These are phyloP conservation scores for Trametes sanguinea DNA, from an alignment of 768 basidiomycete species.

Conservation along the genomic window DNA sequence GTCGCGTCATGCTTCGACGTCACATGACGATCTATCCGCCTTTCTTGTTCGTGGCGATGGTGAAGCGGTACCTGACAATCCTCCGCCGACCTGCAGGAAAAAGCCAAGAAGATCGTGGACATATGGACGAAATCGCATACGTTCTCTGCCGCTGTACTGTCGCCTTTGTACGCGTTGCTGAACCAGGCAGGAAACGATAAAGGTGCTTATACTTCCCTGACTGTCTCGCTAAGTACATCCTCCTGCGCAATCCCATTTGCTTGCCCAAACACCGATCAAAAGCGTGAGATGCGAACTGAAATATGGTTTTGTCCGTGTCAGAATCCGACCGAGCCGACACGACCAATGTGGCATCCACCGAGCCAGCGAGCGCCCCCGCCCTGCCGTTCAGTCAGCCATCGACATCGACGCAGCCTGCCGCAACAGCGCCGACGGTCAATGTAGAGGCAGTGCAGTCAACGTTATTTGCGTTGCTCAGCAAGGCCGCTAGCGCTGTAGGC, in stretches of 20 bases:
- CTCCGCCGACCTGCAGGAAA: constrained; percentile 69
- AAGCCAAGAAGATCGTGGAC: constrained; percentile 94
- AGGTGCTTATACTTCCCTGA: constrained; percentile 81
- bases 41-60: constrained; percentile 25
- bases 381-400: constrained; percentile 21
- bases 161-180: constrained; percentile 70
- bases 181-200: constrained; percentile 57
- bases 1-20: constrained; percentile 9
- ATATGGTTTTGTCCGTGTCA: constrained; percentile 62
- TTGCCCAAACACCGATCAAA: constrained; percentile 47
- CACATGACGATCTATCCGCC: constrained; percentile 29
- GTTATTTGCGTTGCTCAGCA: constrained; percentile 67
- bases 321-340: constrained; percentile 39
- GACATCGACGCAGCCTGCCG: constrained; percentile 28
- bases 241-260: constrained; percentile 68
- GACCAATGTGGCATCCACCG: constrained; percentile 25
- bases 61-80: constrained; percentile 44
- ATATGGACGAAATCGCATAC: constrained; percentile 94
- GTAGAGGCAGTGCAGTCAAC: constrained; percentile 57
- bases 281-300: constrained; percentile 71
- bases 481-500: constrained; percentile 54
- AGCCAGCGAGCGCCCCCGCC: constrained; percentile 17
- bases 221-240: constrained; percentile 81
- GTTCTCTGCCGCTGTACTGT: constrained; percentile 77
- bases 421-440: constrained; percentile 30